Conservation (phyloP, 2,329 filamentous ascomycete species). For the Neonectria ditissima region DNA sequence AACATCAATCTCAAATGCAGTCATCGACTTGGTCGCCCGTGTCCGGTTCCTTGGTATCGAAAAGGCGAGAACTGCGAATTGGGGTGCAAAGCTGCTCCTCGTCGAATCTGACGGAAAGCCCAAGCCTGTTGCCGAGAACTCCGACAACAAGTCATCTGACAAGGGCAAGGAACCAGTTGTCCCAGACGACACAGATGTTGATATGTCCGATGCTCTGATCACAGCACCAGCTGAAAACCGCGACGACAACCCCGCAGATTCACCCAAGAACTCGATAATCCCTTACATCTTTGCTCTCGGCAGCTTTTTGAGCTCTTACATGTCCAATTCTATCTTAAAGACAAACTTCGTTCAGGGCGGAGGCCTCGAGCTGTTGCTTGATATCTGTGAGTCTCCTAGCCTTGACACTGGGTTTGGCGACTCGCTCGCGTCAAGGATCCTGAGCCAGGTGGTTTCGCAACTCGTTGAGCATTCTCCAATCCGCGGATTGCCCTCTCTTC, state of each 20-base stretch:
- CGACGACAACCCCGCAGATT: slow-evolving; percentile 36
- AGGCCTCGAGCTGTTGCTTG: slow-evolving; percentile 85
- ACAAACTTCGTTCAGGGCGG: slow-evolving; percentile 80
- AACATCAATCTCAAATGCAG: slow-evolving; percentile 82
- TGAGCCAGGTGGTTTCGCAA: slow-evolving; percentile 80
- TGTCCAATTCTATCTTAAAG: slow-evolving; percentile 80
- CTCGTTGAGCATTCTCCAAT: slow-evolving; percentile 85
- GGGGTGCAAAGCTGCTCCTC: slow-evolving; percentile 83
- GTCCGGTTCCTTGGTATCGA: slow-evolving; percentile 79
- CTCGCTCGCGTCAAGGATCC: slow-evolving; percentile 73
- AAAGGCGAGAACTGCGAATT: slow-evolving; percentile 75
- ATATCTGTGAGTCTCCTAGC: slow-evolving; percentile 85
- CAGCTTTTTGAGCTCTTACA: slow-evolving; percentile 80
- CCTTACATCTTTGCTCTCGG: slow-evolving; percentile 81
- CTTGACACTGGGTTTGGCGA: slow-evolving; percentile 73
- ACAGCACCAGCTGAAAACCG: slow-evolving; percentile 26
- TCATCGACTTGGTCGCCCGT: slow-evolving; percentile 88
- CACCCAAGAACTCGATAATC: slow-evolving; percentile 58
- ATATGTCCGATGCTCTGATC: slow-evolving; percentile 70
- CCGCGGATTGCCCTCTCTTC: slow-evolving; percentile 82
- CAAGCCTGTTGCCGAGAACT: slow-evolving; percentile 64
- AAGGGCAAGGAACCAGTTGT: slow-evolving; percentile 56
- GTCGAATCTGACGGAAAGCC: slow-evolving; percentile 68
- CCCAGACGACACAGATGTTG: slow-evolving; percentile 64
- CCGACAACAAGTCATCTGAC: slow-evolving; percentile 43